A percentile compares a stretch with the other conserved stretches of the same genome.
Evolutionary conservation across 148 eudicot genomes (phyloP).

Genomic region (Rhododendron kiyosumense): DNA sequence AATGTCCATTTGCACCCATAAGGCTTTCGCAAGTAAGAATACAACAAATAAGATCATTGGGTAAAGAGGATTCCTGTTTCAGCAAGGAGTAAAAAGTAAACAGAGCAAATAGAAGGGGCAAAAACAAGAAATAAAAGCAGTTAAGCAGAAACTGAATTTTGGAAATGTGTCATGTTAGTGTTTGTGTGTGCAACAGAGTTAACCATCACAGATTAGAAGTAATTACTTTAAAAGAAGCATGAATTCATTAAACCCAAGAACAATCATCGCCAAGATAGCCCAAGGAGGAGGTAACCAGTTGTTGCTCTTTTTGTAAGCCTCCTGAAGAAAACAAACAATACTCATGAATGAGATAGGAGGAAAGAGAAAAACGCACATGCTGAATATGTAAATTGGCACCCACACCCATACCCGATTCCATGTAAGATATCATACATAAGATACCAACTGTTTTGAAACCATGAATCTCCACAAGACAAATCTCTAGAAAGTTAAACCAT

Average conservation of each 20-base stretch:
- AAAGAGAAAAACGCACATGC: background rate
- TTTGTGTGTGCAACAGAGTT: background rate
- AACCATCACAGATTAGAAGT: background rate
- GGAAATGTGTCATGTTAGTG: background rate
- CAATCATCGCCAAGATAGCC: conserved; percentile 42
- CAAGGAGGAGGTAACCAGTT: conserved; percentile 48
- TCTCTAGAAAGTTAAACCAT: background rate
- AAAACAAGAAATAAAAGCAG: background rate
- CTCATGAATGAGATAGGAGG: background rate
- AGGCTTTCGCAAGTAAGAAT: conserved; percentile 31
- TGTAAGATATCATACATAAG: background rate
- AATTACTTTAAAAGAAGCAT: conserved; percentile 43
- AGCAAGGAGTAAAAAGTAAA: background rate
- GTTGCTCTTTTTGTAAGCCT: conserved; percentile 36
- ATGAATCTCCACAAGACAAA: background rate
- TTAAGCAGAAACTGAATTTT: background rate
- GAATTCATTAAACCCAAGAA: conserved; percentile 45
- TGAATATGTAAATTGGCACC: background rate
- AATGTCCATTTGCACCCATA: conserved; percentile 43
- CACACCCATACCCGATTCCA: background rate
- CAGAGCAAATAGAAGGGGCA: background rate
- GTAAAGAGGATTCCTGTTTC: conserved; percentile 47
- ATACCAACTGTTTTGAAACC: background rate
- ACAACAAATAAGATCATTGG: conserved; percentile 31
- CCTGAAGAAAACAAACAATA: conserved; percentile 20